Evolutionary conservation across 2,329 filamentous ascomycete species (phyloP).

Genomic region (Penicillium corylophilum): DNA sequence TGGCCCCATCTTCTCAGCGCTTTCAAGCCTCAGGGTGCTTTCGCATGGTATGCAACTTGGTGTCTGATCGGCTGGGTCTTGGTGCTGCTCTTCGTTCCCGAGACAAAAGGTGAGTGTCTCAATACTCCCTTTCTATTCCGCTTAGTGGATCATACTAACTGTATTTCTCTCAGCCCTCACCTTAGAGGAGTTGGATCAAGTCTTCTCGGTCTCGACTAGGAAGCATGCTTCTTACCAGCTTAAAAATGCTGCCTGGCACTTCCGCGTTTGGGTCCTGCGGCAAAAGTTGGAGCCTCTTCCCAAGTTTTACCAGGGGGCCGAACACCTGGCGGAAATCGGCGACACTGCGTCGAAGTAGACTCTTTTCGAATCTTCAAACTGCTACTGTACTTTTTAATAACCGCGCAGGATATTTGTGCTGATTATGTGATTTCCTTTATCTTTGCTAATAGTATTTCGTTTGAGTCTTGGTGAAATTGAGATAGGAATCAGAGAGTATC

Average conservation of each 20-base stretch:
- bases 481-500: not conserved
- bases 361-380: not conserved
- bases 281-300: slow-evolving; percentile 36
- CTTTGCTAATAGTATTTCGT: not conserved
- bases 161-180: slow-evolving; percentile 33
- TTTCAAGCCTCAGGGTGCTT: slow-evolving; percentile 55
- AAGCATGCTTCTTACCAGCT: slow-evolving; percentile 44
- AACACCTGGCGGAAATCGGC: slow-evolving; percentile 21
- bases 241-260: slow-evolving; percentile 41
- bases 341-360: slow-evolving; percentile 5
- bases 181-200: slow-evolving; percentile 51
- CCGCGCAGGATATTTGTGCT: not conserved
- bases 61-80: slow-evolving; percentile 55
- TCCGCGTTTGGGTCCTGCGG: slow-evolving; percentile 41
- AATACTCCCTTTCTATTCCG: not conserved
- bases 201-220: slow-evolving; percentile 53
- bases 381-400: not conserved
- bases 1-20: slow-evolving; percentile 51
- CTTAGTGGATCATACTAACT: slow-evolving; percentile 9
- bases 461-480: not conserved
- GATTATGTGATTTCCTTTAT: not conserved
- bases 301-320: slow-evolving; percentile 33
- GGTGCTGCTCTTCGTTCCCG: slow-evolving; percentile 53
- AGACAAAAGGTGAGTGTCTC: slow-evolving; percentile 43
- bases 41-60: slow-evolving; percentile 58